A percentile compares a stretch with the other conserved stretches of the same genome.
phyloP scores from a whole-genome alignment of 352 stramenopile species.

The Globisporangium paroecandrum region DNA sequence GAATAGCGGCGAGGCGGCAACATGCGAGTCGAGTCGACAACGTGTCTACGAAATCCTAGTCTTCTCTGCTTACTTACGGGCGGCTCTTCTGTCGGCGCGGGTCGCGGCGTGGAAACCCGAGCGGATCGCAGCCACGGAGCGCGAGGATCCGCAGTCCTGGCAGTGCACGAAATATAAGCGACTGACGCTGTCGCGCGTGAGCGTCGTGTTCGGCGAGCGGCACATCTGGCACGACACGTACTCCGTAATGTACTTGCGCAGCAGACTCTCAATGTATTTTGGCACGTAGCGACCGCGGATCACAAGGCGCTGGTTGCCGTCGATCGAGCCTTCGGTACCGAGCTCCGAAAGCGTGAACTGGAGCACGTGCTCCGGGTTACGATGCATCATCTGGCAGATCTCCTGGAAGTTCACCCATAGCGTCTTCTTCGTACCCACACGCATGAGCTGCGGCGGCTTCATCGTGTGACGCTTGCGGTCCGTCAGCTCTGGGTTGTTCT shows the following conservation, averaged over 20 bases:
- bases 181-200: conserved; percentile 95
- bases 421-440: conserved; percentile 96
- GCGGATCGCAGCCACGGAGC: conserved; percentile 96
- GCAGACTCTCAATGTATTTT: conserved; percentile 99
- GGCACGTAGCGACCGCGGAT: conserved; percentile 97
- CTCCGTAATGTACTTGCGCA: conserved; percentile 99
- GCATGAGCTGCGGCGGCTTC: conserved; percentile 89
- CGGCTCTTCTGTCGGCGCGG: conserved; percentile 79
- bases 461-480: conserved; percentile 94
- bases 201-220: conserved; percentile 96
- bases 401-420: conserved; percentile 99
- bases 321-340: conserved; percentile 98
- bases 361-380: conserved; percentile 97
- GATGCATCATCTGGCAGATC: conserved; percentile 98
- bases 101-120: conserved; percentile 97
- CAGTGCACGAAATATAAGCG: conserved; percentile 99
- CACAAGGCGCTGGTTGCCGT: conserved; percentile 98
- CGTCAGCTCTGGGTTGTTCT: conserved; percentile 95
- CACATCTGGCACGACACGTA: conserved; percentile 99
- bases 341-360: conserved; percentile 99
- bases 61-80: conserved; percentile 68
- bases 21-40: background rate
- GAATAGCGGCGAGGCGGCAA: background rate
- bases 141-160: conserved; percentile 95
- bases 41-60: conserved; percentile 14